phyloP scores from a whole-genome alignment of 140 eudicot genomes.

The Anethum foeniculum region DNA sequence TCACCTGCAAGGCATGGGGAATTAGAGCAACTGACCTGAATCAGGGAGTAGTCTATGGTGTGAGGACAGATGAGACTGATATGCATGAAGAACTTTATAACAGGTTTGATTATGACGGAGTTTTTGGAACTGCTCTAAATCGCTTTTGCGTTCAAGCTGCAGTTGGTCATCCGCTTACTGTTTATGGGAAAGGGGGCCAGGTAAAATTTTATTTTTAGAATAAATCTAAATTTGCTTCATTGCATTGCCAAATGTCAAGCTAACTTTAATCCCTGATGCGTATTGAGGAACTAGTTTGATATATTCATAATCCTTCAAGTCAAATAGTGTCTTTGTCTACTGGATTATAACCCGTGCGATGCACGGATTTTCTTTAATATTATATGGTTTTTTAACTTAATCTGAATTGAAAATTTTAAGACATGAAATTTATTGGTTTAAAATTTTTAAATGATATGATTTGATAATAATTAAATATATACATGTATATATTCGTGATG shows the following conservation, averaged over 20 bases:
- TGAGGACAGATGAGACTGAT: constrained; percentile 84
- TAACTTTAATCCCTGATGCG: not conserved
- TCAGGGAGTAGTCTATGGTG: constrained; percentile 97
- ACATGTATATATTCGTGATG: too few species aligned
- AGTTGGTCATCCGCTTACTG: constrained; percentile 96
- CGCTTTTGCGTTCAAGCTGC: constrained; percentile 98
- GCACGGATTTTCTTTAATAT: too few species aligned
- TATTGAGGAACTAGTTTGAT: not conserved
- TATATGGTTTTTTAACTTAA: too few species aligned
- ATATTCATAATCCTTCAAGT: not conserved
- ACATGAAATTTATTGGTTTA: too few species aligned
- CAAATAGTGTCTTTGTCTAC: not conserved
- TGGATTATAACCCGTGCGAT: too few species aligned
- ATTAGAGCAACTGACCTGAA: constrained; percentile 90
- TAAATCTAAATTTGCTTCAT: not conserved
- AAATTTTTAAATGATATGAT: too few species aligned
- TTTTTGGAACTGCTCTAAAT: constrained; percentile 92
- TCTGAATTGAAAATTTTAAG: too few species aligned
- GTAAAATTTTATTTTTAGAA: constrained; percentile 24
- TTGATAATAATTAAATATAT: too few species aligned
- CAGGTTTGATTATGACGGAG: constrained; percentile 84
- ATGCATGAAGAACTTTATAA: constrained; percentile 88
- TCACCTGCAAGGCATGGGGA: constrained; percentile 98
- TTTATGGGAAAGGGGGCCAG: constrained; percentile 99
- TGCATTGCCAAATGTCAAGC: not conserved